Evolutionary conservation across 805 yeast genomes (phyloP), one percentile per base, ranked within the genome.

Genomic region (Myxozyma udenii): DNA sequence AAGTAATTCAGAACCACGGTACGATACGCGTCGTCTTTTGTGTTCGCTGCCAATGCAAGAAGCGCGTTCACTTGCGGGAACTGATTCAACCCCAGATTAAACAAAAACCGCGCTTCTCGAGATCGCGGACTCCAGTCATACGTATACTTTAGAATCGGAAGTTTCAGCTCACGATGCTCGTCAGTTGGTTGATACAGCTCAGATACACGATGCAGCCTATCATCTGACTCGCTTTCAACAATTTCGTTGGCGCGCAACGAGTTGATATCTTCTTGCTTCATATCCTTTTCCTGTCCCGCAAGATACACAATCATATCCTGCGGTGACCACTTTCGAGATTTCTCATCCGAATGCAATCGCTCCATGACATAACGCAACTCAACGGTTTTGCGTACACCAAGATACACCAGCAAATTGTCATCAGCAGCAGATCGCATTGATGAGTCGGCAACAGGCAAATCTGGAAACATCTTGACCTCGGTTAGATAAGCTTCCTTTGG

Each of bases 301-400:
- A 71, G 55, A 47, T 71, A 71, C 18, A 62, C 58, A n/a, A 70
- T 61, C 24, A 71, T 62, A 40, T 69, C 74, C 21, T 46, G 61
- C 5, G 68, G 62, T 2, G 69, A 60, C 73, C 74, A 71, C 23
- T 62, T 57, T 7, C 68, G 50, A 4, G 47, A 45, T 3, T 50
- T 51, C 14, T 55, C 55, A 12, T 53, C 52, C 1, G 66, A 54
- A 22, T 62, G 66, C 22, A 71, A 50, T 11, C 64, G 61, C n/a
- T 66, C 60, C 41, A 71, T 58, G 4, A 71, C 73, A 49, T 67
- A 63, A 18, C 62, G 61, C 65, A 71, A 64, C 44, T 70, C 73
- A 14, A 71, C 66, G 1, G 74, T 69, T 52, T 67, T 67, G 24
- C 75, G 64, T 12, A 71, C 60, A 1, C 72, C 72, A 1, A 71